phyloP scores from a whole-genome alignment of 2,329 filamentous ascomycete species.

The Chalaropsis ovoidea region DNA sequence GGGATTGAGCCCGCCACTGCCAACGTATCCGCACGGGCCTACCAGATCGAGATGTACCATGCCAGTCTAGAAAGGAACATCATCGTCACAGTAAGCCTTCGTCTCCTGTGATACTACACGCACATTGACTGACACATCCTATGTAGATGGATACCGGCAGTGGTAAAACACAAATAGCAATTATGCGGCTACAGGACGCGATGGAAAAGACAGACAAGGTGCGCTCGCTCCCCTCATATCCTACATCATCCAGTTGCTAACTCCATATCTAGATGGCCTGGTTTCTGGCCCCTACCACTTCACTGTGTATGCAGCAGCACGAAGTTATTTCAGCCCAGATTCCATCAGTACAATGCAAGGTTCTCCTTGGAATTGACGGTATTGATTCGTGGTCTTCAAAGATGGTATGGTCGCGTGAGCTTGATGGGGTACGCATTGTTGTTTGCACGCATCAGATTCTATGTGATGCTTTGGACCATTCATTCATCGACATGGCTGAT shows the following conservation, averaged over 20 bases:
- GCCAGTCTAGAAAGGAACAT: conserved; percentile 58
- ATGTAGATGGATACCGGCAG: conserved; percentile 70
- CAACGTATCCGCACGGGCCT: conserved; percentile 45
- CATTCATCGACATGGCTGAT: conserved; percentile 55
- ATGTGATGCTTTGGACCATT: conserved; percentile 62
- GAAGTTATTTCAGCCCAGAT: conserved; percentile 51
- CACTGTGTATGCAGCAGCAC: conserved; percentile 57
- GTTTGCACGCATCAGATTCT: conserved; percentile 70
- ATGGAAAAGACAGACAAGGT: conserved; percentile 9
- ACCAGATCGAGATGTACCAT: conserved; percentile 68
- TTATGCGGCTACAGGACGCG: conserved; percentile 17
- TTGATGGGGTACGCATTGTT: conserved; percentile 58
- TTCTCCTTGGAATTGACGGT: conserved; percentile 58
- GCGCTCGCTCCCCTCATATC: neutral
- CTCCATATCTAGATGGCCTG: conserved; percentile 47
- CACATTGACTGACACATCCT: neutral
- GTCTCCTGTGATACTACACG: conserved; percentile 25
- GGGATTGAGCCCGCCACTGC: neutral
- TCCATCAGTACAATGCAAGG: conserved; percentile 46
- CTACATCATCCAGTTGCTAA: conserved; percentile 27
- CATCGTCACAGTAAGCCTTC: conserved; percentile 53
- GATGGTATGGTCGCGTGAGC: conserved; percentile 54
- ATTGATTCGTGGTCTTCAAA: conserved; percentile 64
- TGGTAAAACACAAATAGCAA: conserved; percentile 62
- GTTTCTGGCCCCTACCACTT: conserved; percentile 63